phyloP scores from a whole-genome alignment of 139 green algal species.

The Asterochloris sp. region DNA sequence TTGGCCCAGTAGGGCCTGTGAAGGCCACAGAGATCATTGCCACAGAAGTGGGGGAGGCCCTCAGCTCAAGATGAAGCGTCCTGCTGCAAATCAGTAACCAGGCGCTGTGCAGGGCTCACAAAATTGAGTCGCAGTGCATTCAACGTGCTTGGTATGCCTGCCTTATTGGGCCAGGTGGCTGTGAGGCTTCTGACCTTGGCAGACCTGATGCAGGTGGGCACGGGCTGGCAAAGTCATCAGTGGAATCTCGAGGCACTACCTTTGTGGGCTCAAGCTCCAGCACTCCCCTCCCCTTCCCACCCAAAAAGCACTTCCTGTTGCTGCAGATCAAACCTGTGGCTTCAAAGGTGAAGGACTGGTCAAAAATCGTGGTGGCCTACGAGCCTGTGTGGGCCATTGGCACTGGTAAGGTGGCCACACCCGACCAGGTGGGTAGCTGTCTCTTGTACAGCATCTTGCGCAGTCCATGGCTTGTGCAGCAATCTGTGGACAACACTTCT shows the following conservation, averaged over 20 bases:
- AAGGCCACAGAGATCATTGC: too few species aligned
- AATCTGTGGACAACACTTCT: not conserved
- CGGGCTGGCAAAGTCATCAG: too few species aligned
- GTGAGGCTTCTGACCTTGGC: not conserved
- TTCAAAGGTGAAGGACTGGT: constrained; percentile 60
- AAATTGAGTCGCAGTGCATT: too few species aligned
- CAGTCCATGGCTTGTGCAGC: not conserved
- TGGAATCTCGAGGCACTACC: too few species aligned
- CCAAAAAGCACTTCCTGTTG: too few species aligned
- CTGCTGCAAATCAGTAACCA: too few species aligned
- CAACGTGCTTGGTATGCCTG: too few species aligned
- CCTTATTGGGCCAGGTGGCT: not conserved
- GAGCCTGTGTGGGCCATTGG: constrained; percentile 88
- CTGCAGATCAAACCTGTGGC: constrained; percentile 10
- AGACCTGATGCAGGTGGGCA: too few species aligned
- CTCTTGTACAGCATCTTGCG: not conserved
- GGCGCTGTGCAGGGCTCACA: too few species aligned
- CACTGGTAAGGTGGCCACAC: constrained; percentile 76
- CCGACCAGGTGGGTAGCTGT: constrained; percentile 57
- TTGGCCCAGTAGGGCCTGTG: too few species aligned
- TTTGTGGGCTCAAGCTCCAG: too few species aligned
- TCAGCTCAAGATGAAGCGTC: not conserved
- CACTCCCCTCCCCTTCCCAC: too few species aligned
- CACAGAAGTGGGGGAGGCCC: not conserved
- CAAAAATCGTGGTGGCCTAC: constrained; percentile 91